These are phyloP conservation scores for Pleurotus cornucopiae DNA, from an alignment of 768 basidiomycete species.

Conservation along the genomic window DNA sequence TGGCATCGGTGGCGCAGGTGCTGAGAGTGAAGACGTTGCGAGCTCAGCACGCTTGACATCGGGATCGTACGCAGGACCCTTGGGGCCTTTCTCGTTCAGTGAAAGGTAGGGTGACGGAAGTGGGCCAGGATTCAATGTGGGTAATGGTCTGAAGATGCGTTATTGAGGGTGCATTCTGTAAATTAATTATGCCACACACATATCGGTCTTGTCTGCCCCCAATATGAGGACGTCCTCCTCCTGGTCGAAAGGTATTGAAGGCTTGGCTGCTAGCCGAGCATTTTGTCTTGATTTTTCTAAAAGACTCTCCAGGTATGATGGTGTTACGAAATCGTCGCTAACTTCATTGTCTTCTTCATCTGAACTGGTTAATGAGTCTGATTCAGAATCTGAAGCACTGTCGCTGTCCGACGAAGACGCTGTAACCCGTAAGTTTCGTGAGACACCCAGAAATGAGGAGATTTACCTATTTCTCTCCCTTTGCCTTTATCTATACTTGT, in stretches of 20 bases:
- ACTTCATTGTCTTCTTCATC: conserved; percentile 17
- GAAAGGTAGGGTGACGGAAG: conserved; percentile 66
- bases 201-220: conserved; percentile 28
- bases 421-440: background rate
- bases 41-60: conserved; percentile 51
- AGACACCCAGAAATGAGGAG: background rate
- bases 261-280: conserved; percentile 29
- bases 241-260: conserved; percentile 15
- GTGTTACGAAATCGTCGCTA: conserved; percentile 43
- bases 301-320: conserved; percentile 58
- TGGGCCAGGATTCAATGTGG: conserved; percentile 59
- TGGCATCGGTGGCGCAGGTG: conserved; percentile 59
- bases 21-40: conserved; percentile 41
- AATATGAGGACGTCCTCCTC: conserved; percentile 58
- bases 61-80: conserved; percentile 55
- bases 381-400: conserved; percentile 32
- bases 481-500: conserved; percentile 37
- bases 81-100: conserved; percentile 37
- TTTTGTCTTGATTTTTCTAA: conserved; percentile 59
- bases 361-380: conserved; percentile 12
- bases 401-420: conserved; percentile 10
- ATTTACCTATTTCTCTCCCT: conserved; percentile 33
- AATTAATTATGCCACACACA: conserved; percentile 23
- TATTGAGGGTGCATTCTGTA: background rate
- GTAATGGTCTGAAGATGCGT: conserved; percentile 43